phyloP scores from a whole-genome alignment of 2,329 filamentous ascomycete species.

The Diaporthe eres region DNA sequence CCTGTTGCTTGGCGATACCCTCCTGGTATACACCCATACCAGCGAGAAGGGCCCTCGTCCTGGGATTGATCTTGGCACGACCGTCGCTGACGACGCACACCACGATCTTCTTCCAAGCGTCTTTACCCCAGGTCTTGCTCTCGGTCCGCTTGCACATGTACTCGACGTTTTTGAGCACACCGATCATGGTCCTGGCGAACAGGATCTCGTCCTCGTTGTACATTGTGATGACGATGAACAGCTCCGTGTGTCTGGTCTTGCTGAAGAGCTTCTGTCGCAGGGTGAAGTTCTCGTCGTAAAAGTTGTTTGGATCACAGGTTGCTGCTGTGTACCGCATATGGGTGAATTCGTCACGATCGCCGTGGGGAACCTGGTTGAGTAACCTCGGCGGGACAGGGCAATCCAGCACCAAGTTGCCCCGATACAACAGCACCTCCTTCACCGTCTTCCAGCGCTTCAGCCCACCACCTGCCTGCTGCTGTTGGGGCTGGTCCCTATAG shows the following conservation, averaged over 20 bases:
- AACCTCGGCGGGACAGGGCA: constrained; percentile 93
- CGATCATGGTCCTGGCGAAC: constrained; percentile 95
- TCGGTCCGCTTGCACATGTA: constrained; percentile 95
- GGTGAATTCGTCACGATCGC: constrained; percentile 91
- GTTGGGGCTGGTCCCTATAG: constrained; percentile 61
- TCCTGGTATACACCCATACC: constrained; percentile 98
- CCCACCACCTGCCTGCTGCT: constrained; percentile 64
- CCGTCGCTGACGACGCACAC: constrained; percentile 98
- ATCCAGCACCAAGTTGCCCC: constrained; percentile 96
- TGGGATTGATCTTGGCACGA: constrained; percentile 94
- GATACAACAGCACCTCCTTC: constrained; percentile 97
- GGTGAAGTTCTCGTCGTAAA: constrained; percentile 91
- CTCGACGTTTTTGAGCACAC: constrained; percentile 98
- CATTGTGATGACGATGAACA: constrained; percentile 98
- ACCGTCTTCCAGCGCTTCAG: constrained; percentile 98
- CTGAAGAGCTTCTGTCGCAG: constrained; percentile 92
- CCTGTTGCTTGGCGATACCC: constrained; percentile 97
- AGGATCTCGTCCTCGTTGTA: constrained; percentile 99
- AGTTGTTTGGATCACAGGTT: constrained; percentile 91
- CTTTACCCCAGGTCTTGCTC: constrained; percentile 98
- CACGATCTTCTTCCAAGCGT: constrained; percentile 99
- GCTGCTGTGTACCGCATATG: constrained; percentile 96
- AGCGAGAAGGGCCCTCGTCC: constrained; percentile 90
- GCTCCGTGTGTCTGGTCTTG: constrained; percentile 91
- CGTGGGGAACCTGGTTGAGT: constrained; percentile 89